Conservation (phyloP, 345 rosid genomes). For the Eutrema japonicum region DNA sequence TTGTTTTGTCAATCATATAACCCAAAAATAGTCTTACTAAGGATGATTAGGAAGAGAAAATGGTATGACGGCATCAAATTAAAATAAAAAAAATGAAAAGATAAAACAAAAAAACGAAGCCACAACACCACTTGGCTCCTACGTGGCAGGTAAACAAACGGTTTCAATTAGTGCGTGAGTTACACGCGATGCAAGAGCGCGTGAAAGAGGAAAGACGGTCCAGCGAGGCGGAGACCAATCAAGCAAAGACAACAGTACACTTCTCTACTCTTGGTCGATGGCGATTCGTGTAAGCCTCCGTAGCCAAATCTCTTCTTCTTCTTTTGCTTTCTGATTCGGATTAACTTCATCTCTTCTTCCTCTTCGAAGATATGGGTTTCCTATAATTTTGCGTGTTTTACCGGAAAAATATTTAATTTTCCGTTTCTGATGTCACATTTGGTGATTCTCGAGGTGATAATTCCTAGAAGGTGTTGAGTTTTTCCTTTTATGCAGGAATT, state of each 20-base stretch:
- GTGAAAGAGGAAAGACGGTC: slow-evolving; percentile 17
- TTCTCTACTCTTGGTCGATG: slow-evolving; percentile 30
- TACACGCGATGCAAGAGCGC: background rate
- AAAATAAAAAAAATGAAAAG: background rate
- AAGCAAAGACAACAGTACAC: slow-evolving; percentile 36
- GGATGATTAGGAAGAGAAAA: slow-evolving; percentile 15
- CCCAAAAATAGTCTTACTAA: background rate
- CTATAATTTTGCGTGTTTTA: background rate
- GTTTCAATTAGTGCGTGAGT: background rate
- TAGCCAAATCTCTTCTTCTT: slow-evolving; percentile 27
- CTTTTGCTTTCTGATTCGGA: background rate
- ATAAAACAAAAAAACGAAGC: background rate
- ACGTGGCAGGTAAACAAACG: slow-evolving; percentile 26
- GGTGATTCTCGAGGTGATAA: slow-evolving; percentile 24
- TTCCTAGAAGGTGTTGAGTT: slow-evolving; percentile 23
- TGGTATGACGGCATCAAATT: slow-evolving; percentile 1
- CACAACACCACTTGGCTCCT: slow-evolving; percentile 27
- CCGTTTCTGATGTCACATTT: slow-evolving; percentile 35
- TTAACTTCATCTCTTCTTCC: background rate
- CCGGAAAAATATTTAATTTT: background rate
- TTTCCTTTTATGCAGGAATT: background rate
- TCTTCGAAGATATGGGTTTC: background rate
- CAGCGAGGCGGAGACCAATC: slow-evolving; percentile 34
- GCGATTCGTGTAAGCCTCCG: slow-evolving; percentile 35
- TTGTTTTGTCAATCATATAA: background rate